Base-by-base conservation (phyloP, 768 basidiomycete species). In the Suillus occidentalis region DNA sequence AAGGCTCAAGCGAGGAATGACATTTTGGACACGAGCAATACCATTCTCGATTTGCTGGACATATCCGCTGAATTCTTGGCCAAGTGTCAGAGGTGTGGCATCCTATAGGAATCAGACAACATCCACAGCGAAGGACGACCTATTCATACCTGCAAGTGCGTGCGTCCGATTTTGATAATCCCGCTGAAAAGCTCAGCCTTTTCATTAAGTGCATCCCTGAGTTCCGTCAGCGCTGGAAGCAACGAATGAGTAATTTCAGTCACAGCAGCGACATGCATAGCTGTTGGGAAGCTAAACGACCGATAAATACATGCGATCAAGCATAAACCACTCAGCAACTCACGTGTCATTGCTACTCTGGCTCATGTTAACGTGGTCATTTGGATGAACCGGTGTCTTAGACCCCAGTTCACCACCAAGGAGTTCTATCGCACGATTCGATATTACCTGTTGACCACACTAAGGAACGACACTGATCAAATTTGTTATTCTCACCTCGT, bases 311-410 rank as follows among this genome's bases (percentile, higher is more conserved):
- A 16, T 20, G 2, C 34, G 49, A 28, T 49, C 53, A 40, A 18
- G 18, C 25, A 43, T 52, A 45, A 45, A 20, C 7, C 5, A 63
- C 12, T 39, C 28, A 22, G 36, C 20, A 9, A 82, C 91, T 72
- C 76, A 95, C 94, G 96, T 95, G 79, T 99, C 97, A 73, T 99
- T 99, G 73, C 94, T 96, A 69, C 94, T 97, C 78, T 99, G 97
- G 77, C 94, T 95, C 92, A 91, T 97, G 83, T 99, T 99, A 72
- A 98, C 96, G 79, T 99, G 97, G 75, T 99, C 97, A 77, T 99
- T 99, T 43, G 97, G 97, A 76, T 99, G 97, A 2, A 99, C 96
- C 10, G 97, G 97, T 72, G 84, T 94, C 84, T 99, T 99, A 55
- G 92, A 94, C 40, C 97, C 97, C 63, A 98, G 83, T 79, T 95